phyloP scores from a whole-genome alignment of 2,329 filamentous ascomycete species.

The Aspergillus calidoustus region DNA sequence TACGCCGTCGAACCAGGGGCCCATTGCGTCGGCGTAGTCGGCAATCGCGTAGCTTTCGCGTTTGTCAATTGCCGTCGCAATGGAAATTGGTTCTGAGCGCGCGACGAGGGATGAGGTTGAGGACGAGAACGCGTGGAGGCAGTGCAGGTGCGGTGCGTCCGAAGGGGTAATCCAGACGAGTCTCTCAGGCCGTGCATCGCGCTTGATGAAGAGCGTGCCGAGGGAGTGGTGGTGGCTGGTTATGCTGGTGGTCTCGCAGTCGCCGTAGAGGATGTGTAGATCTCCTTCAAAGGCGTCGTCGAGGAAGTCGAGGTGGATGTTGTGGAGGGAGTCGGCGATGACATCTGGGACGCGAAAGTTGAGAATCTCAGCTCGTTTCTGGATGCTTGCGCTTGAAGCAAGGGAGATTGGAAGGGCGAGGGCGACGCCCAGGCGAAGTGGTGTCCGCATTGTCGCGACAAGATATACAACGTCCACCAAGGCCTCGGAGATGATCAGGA shows the following conservation, averaged over 20 bases:
- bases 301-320: constrained; percentile 52
- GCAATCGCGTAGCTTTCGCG: constrained; percentile 40
- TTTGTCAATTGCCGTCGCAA: constrained; percentile 22
- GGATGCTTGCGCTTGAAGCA: background rate
- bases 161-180: constrained; percentile 47
- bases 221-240: constrained; percentile 51
- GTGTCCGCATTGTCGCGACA: background rate
- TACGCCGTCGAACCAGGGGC: constrained; percentile 49
- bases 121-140: constrained; percentile 42
- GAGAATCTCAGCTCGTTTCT: constrained; percentile 15
- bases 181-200: constrained; percentile 46
- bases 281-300: constrained; percentile 49
- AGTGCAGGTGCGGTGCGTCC: constrained; percentile 35
- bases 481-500: background rate
- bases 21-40: constrained; percentile 41
- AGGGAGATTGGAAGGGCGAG: constrained; percentile 2
- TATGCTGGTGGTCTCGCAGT: constrained; percentile 43
- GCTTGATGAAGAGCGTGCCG: constrained; percentile 46
- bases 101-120: constrained; percentile 20
- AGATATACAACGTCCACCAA: background rate
- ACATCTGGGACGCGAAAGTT: constrained; percentile 40
- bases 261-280: constrained; percentile 51
- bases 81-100: constrained; percentile 28
- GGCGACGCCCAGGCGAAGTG: background rate
- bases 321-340: constrained; percentile 51